These are phyloP conservation scores for Colletotrichum zoysiae DNA, from an alignment of 2,329 filamentous ascomycete species.

Conservation along the genomic window DNA sequence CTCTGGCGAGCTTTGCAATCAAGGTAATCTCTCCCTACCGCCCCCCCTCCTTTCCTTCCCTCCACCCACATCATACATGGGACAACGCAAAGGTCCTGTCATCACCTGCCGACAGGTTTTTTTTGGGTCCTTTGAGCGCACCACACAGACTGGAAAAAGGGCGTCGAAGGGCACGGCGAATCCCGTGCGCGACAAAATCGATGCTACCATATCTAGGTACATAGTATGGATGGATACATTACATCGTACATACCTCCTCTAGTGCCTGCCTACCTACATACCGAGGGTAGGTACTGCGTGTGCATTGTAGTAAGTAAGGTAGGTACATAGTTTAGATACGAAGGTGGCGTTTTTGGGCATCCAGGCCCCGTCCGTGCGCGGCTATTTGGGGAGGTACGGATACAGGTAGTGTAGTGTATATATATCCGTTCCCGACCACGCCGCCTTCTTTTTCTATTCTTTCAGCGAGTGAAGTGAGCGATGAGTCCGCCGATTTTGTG, in stretches of 20 bases:
- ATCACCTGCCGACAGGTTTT: background rate
- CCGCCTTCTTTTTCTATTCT: no score
- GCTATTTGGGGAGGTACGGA: conserved; percentile 13
- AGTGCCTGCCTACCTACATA: no score
- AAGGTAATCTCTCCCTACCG: background rate
- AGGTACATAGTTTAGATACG: background rate
- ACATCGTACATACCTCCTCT: no score
- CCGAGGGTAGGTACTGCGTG: no score
- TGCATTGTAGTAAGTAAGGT: no score
- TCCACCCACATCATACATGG: background rate
- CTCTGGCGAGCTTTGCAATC: background rate
- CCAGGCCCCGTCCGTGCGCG: conserved; percentile 20
- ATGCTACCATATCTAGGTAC: background rate
- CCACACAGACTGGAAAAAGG: background rate
- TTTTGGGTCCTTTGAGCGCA: background rate
- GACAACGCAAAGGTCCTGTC: conserved; percentile 4
- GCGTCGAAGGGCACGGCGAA: background rate
- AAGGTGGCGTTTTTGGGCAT: background rate
- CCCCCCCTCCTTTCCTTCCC: background rate
- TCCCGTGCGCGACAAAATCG: background rate
- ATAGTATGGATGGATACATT: no score
- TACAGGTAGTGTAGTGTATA: background rate
- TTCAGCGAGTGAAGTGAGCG: no score
- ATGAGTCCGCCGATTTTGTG: background rate
- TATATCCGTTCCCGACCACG: no score